A percentile compares a stretch with the other conserved stretches of the same genome.
Evolutionary conservation across 2,329 filamentous ascomycete species (phyloP).

Genomic region (Pseudocercospora macadamiae): DNA sequence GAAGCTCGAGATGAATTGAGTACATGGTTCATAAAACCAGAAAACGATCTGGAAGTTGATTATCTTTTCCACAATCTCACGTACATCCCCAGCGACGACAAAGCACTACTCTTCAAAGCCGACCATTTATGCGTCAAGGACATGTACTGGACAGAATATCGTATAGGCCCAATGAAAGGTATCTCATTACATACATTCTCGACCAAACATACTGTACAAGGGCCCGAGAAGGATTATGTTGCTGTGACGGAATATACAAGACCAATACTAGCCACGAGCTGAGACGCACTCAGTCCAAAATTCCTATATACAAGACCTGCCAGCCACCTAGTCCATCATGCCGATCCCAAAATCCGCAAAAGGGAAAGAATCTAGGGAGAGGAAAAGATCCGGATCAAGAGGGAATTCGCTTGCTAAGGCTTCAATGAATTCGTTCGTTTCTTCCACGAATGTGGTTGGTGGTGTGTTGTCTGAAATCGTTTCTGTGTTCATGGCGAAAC

Average conservation of each 20-base stretch:
- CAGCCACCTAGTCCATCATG: neutral
- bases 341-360: conserved; percentile 27
- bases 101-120: conserved; percentile 62
- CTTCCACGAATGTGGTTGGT: no score
- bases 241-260: conserved; percentile 43
- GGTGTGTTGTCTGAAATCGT: no score
- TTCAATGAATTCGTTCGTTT: conserved; percentile 12
- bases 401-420: conserved; percentile 28
- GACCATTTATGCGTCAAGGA: conserved; percentile 72
- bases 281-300: no score
- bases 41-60: conserved; percentile 65
- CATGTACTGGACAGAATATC: conserved; percentile 69
- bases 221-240: conserved; percentile 74
- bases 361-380: conserved; percentile 35
- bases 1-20: conserved; percentile 63
- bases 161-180: conserved; percentile 61
- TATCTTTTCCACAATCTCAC: conserved; percentile 73
- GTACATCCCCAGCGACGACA: conserved; percentile 49
- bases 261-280: conserved; percentile 3
- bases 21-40: conserved; percentile 71
- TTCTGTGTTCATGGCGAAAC: no score
- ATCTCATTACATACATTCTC: conserved; percentile 62
- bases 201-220: conserved; percentile 67
- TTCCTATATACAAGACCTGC: neutral
- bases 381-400: conserved; percentile 35